Evolutionary conservation across 805 yeast species (phyloP), one percentile per base, ranked within the genome.

Genomic region (Kazachstania viticola): DNA sequence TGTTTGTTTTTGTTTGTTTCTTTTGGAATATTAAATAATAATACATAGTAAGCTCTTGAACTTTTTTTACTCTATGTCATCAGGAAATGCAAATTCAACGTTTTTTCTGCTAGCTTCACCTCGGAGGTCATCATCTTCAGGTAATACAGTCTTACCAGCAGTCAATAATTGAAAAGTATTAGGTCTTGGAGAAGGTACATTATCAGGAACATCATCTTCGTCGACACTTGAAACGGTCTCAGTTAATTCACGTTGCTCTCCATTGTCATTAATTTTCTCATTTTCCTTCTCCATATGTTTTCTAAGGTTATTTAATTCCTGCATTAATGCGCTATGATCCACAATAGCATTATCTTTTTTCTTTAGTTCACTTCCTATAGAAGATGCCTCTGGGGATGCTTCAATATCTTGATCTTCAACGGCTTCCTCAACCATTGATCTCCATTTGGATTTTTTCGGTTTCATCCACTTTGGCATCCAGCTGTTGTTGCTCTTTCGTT

Each of bases 381-480:
- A 14, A 11, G 32, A 11, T 27, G 29, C 34, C 3, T 31, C 25
- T 7, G 37, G 26, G 12, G 31, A 24, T 14, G 37, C 45, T 12
- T 34, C 46, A 9, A 39, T 16, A 14, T 36, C 38, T 17, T 34
- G 28, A 22, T 46, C 53, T 27, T 47, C 55, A 4, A 51, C 53
- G 12, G 52, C 50, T 28, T 55, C 45, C 62, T 73, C 75, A 64
- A 69, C 77, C 79, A 75, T 47, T 60, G 70, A 48, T 61, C 69
- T 60, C 80, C 80, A 75, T 37, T 73, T 75, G 29, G 69, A 66
- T 46, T 67, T 64, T 45, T 69, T 68, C 13, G 71, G 69, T 36
- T 64, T 68, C 40, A 72, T 61, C 64, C 65, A 63, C 35, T 61
- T 64, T 17, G 62, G 59, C 29, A 55, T 49, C 65, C 61, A 67